Evolutionary conservation across 768 basidiomycete species (phyloP), one percentile per base, ranked within the genome.

Genomic region (Glaciozyma antarctica): DNA sequence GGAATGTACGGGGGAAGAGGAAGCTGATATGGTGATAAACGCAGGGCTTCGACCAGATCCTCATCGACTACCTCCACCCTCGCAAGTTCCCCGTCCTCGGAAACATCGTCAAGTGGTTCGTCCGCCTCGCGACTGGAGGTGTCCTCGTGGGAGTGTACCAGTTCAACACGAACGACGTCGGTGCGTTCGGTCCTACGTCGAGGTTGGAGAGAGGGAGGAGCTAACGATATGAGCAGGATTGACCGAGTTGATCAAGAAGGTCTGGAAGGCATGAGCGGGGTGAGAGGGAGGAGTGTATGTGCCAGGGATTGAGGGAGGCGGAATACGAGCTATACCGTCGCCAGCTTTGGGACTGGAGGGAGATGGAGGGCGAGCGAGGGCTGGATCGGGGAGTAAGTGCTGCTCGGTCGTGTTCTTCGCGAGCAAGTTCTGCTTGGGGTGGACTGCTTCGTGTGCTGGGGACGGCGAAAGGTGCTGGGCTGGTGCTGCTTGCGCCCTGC

Each of bases 141-240:
- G 84, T 88, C 7, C 81, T 92, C 59, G 84, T 90, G 53, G 94
- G 95, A 21, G 83, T 97, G 9, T 99, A 95, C 79, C 88, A 95
- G 77, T 97, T 98, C 81, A 97, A 98, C 80, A 97, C 95, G 51
- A 91, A 94, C 75, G 94, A 98, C 75, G 85, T 99, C 68, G 93
- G 95, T 95, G 72, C 71, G 88, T 81, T 12, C 43, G 41, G 24
- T 47, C 30, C 32, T 32, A 32, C 32, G 9, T 32, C 32, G 32
- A 5, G 32, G 32, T 32, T 32, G 32, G 32, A 32, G 32, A 32
- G 32, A 32, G 32, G 32, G 32, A 32, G 32, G 32, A 32, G 32
- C 32, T 32, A 9, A 32, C 32, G 32, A 9, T 13, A 0, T 52
- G 15, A 12, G 8, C 70, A 92, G 91, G 91, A 72, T 77, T 93